These are phyloP conservation scores for Lenzites betulinus DNA, from an alignment of 768 basidiomycete genomes.

Conservation along the genomic window DNA sequence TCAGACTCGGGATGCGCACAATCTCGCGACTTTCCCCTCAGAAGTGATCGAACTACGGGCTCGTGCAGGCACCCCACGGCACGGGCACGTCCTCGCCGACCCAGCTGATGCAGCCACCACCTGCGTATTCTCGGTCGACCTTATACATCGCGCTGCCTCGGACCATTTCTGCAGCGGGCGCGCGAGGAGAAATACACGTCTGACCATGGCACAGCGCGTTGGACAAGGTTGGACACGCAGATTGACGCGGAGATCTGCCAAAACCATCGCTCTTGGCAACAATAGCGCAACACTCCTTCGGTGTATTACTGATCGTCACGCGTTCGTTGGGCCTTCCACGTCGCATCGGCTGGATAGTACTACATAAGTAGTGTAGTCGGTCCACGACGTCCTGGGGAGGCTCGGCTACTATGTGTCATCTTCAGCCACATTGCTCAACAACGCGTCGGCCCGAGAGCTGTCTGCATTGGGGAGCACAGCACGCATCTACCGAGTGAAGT, in stretches of 20 bases:
- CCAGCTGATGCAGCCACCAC: neutral
- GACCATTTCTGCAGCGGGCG: neutral
- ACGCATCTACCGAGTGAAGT: neutral
- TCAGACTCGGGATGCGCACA: neutral
- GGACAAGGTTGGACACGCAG: neutral
- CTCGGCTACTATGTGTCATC: neutral
- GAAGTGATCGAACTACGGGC: neutral
- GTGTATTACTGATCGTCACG: too few relatives aligned
- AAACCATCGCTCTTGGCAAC: too few relatives aligned
- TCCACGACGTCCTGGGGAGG: neutral
- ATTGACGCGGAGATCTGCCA: constrained; percentile 2
- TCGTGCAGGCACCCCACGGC: neutral
- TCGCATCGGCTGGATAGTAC: neutral
- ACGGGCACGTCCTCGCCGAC: neutral
- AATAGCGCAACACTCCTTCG: too few relatives aligned
- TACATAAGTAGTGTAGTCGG: neutral
- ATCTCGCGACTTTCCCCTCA: neutral
- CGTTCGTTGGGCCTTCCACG: too few relatives aligned
- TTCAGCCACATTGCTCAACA: neutral
- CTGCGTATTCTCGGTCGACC: neutral
- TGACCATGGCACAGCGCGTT: constrained; percentile 3
- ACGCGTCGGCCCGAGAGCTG: neutral
- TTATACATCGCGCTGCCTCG: neutral
- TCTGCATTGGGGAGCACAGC: neutral
- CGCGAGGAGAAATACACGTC: neutral